Evolutionary conservation across 495 filamentous ascomycete genomes (phyloP).

Genomic region (Neurospora sublineolata): DNA sequence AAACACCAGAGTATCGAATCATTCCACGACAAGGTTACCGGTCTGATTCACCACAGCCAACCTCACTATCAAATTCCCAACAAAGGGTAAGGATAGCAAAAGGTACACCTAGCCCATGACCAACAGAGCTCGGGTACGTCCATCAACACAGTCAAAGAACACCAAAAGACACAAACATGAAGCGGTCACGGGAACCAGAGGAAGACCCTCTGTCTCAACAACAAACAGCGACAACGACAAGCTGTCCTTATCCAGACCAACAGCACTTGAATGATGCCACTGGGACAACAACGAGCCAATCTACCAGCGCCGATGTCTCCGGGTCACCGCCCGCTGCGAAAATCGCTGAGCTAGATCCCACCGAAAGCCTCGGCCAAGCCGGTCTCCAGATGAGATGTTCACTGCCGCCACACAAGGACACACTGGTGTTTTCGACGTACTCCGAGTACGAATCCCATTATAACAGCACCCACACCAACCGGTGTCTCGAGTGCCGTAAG

Average conservation of each 20-base stretch:
- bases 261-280: background rate
- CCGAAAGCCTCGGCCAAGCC: constrained; percentile 6
- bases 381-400: constrained; percentile 56
- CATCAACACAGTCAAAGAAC: background rate
- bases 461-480: constrained; percentile 64
- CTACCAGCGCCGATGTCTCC: constrained; percentile 2
- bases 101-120: background rate
- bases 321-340: constrained; percentile 24
- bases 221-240: background rate
- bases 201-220: constrained; percentile 16
- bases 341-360: constrained; percentile 32
- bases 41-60: background rate
- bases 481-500: constrained; percentile 69
- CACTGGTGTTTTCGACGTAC: constrained; percentile 58
- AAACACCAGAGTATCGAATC: background rate
- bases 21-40: background rate
- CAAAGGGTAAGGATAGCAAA: background rate
- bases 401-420: constrained; percentile 64
- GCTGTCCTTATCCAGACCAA: background rate
- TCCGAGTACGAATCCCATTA: constrained; percentile 86
- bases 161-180: constrained; percentile 23
- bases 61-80: background rate
- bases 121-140: background rate
- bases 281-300: background rate
- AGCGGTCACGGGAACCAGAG: constrained; percentile 43